Base-by-base conservation (phyloP, 495 filamentous ascomycete genomes). In the Podospora didyma region DNA sequence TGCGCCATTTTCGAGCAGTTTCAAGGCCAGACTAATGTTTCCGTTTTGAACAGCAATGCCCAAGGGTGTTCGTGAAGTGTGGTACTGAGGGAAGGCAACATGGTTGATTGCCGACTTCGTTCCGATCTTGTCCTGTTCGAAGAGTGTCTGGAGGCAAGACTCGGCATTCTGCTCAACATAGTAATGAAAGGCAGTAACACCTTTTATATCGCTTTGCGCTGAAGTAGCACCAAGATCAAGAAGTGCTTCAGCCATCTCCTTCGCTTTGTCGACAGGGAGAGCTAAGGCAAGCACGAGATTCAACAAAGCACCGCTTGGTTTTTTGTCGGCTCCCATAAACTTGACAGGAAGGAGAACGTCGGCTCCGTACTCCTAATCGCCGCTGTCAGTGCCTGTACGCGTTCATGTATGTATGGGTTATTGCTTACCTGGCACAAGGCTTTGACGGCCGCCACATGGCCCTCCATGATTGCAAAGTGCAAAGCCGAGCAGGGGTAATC, bases 391-490 rank as follows among this genome's bases (percentile, higher is more conserved):
- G 23, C 23, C 21, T 26, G 46, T 7, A 26, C 19, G 45, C 10
- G 2, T 14, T 26, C 26, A 12, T 5, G 7, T 28, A 41, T 45
- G 2, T 23, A 46, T 53, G 6, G 19, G 12, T 39, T 19, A 11
- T n/a, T 45, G 20, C 61, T 55, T 61, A 68, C 69, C 21, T 84
- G 75, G 31, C 90, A 88, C 6, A 95, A 77, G 20, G 82, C 71
- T 41, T 86, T 82, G 52, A 91, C 86, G 9, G 82, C 81, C 7
- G 85, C 78, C 14, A 77, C 70, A 57, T 92, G 85, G 2, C 88
- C 88, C 51, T 80, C 78, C 1, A 89, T 51, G 53, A 95, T 91
- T 2, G 90, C 90, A 22, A 90, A 75, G 63, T 95, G 90, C 14
- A 93, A 72, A 0, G 90, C 81, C 1, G 88, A 86, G 50, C 81